These are phyloP conservation scores for Hordeum marinum DNA, from an alignment of 176 grass and related monocot genomes.

Conservation along the genomic window DNA sequence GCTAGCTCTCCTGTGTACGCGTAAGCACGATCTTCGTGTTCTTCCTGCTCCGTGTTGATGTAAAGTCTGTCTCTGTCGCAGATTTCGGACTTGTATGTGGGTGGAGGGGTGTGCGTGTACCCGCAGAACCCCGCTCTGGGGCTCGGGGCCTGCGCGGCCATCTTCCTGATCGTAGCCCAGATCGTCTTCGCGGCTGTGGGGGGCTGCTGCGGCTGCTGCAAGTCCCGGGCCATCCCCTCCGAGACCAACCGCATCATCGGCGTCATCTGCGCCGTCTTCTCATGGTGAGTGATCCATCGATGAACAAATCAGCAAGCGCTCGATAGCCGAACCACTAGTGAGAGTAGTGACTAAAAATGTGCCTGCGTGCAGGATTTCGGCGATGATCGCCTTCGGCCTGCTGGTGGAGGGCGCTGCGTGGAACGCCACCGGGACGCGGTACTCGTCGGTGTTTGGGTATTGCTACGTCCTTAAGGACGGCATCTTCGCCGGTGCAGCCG, in stretches of 20 bases:
- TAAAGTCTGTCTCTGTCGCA: background rate
- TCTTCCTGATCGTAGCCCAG: conserved; percentile 32
- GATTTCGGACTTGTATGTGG: background rate
- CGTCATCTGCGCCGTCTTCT: background rate
- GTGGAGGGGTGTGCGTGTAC: background rate
- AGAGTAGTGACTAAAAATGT: background rate
- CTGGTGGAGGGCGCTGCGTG: background rate
- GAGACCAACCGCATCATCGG: background rate
- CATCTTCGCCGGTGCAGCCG: conserved; percentile 2
- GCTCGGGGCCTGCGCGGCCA: conserved; percentile 6
- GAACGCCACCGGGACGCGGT: conserved; percentile 1
- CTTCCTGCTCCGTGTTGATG: background rate
- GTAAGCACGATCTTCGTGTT: background rate
- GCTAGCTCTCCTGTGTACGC: background rate
- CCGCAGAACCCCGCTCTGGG: background rate
- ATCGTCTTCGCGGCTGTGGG: background rate
- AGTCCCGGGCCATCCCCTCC: conserved; percentile 17
- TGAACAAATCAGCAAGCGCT: background rate
- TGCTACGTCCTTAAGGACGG: conserved; percentile 25
- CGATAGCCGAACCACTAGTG: background rate
- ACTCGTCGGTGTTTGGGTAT: background rate
- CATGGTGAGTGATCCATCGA: conserved; percentile 15
- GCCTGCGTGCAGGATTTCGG: conserved; percentile 9
- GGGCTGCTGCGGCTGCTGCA: conserved; percentile 42
- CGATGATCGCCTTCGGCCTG: conserved; percentile 6